Evolutionary conservation across 2,329 filamentous ascomycete species (phyloP).

Genomic region (Emmonsiellopsis sp.): DNA sequence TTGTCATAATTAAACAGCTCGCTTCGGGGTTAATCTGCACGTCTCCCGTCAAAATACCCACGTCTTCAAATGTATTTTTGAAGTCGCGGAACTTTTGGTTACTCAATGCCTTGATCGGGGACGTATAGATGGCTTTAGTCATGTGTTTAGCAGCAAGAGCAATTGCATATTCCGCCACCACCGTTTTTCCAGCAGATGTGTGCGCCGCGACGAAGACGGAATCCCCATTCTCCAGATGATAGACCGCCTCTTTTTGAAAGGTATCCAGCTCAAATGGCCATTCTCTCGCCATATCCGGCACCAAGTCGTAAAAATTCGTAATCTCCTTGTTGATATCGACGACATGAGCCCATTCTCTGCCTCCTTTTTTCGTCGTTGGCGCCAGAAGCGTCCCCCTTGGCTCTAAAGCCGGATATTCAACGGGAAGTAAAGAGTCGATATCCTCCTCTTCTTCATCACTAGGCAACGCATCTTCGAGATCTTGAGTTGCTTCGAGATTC

Average conservation of each 20-base stretch:
- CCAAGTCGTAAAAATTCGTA: constrained; percentile 84
- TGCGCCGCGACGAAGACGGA: constrained; percentile 97
- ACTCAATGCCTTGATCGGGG: constrained; percentile 94
- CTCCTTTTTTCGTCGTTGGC: constrained; percentile 62
- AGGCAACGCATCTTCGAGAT: constrained; percentile 19
- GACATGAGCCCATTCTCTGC: constrained; percentile 95
- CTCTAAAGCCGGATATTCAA: constrained; percentile 87
- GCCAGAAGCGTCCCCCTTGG: constrained; percentile 69
- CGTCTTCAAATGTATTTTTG: constrained; percentile 79
- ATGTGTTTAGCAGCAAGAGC: constrained; percentile 94
- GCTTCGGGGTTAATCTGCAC: constrained; percentile 97
- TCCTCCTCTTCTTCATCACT: constrained; percentile 41
- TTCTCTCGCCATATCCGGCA: constrained; percentile 90
- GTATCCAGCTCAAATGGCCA: constrained; percentile 98
- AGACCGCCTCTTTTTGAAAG: constrained; percentile 97
- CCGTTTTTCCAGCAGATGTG: constrained; percentile 95
- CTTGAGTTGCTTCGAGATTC: constrained; percentile 14
- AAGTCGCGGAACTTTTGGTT: constrained; percentile 99
- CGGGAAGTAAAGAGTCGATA: constrained; percentile 78
- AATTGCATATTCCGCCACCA: constrained; percentile 96
- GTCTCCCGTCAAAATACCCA: constrained; percentile 93
- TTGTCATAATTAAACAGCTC: constrained; percentile 98
- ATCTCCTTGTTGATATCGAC: constrained; percentile 91
- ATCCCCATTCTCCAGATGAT: constrained; percentile 91
- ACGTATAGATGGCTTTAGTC: constrained; percentile 99